Conservation (phyloP, 768 basidiomycete genomes). For the Pluteus cervinus region DNA sequence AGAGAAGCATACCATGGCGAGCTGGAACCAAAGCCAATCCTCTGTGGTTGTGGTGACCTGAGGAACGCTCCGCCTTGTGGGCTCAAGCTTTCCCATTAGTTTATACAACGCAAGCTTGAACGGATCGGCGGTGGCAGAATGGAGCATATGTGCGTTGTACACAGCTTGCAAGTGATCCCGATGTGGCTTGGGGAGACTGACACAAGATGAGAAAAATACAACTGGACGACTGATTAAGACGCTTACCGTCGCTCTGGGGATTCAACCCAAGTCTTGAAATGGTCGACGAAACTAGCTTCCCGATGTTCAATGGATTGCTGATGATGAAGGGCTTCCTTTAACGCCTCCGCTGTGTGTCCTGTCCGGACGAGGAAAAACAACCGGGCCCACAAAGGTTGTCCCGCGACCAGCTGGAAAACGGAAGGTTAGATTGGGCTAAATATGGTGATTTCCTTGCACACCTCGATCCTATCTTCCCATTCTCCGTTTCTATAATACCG, state of each 20-base stretch:
- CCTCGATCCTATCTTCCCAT: constrained; percentile 89
- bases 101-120: constrained; percentile 97
- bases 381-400: constrained; percentile 89
- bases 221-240: background rate
- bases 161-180: constrained; percentile 76
- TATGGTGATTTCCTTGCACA: too few relatives aligned
- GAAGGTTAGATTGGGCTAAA: too few relatives aligned
- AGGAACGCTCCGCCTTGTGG: constrained; percentile 68
- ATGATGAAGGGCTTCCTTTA: constrained; percentile 65
- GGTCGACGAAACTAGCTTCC: constrained; percentile 77
- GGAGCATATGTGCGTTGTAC: constrained; percentile 86
- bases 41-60: constrained; percentile 89
- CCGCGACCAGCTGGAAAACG: constrained; percentile 64
- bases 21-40: constrained; percentile 98
- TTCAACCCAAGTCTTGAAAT: constrained; percentile 80
- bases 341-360: constrained; percentile 76
- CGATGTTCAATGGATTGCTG: constrained; percentile 69
- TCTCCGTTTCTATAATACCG: constrained; percentile 74
- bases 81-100: constrained; percentile 89
- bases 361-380: constrained; percentile 89
- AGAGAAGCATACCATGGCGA: constrained; percentile 62
- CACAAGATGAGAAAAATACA: constrained; percentile 3
- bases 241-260: constrained; percentile 71
- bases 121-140: constrained; percentile 82
- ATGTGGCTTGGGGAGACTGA: constrained; percentile 63